These are phyloP conservation scores for Penstemon newberryi DNA, from an alignment of 257 asterid species.

Conservation along the genomic window DNA sequence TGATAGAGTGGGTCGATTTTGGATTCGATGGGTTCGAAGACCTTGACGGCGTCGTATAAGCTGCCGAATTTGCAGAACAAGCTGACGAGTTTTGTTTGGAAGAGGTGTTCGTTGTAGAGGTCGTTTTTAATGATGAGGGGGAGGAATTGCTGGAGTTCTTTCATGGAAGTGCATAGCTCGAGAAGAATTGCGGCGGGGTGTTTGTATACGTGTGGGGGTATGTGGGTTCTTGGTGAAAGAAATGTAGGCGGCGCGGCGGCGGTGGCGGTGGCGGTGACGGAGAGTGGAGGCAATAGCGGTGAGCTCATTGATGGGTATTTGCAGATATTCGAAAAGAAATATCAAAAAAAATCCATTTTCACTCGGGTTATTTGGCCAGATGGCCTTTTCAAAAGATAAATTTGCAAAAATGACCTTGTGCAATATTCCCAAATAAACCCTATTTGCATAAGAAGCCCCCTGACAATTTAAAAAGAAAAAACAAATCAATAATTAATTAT, in stretches of 20 bases:
- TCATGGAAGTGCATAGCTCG: slow-evolving; percentile 66
- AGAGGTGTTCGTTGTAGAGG: slow-evolving; percentile 65
- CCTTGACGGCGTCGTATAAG: slow-evolving; percentile 62
- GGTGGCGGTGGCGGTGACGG: slow-evolving; percentile 35
- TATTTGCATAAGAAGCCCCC: too few species aligned
- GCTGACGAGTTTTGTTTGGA: slow-evolving; percentile 82
- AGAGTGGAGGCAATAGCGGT: slow-evolving; percentile 31
- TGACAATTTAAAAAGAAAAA: too few species aligned
- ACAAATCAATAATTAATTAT: too few species aligned
- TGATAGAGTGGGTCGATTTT: slow-evolving; percentile 75
- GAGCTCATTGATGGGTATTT: slow-evolving; percentile 34
- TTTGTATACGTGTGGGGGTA: slow-evolving; percentile 61
- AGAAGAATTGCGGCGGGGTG: slow-evolving; percentile 85
- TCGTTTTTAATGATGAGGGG: slow-evolving; percentile 72
- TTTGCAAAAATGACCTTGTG: too few species aligned
- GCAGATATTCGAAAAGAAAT: too few species aligned
- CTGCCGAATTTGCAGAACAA: slow-evolving; percentile 76
- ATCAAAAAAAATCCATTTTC: too few species aligned
- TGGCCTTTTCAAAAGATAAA: too few species aligned
- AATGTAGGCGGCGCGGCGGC: slow-evolving; percentile 36
- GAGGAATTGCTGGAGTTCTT: slow-evolving; percentile 73
- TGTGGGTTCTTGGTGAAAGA: slow-evolving; percentile 50
- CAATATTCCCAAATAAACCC: too few species aligned
- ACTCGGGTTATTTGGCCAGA: too few species aligned
- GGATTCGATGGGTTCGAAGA: slow-evolving; percentile 59